A percentile compares a stretch with the other conserved stretches of the same genome.
phyloP scores from a whole-genome alignment of 495 filamentous ascomycete genomes.

The Neurospora sp. region DNA sequence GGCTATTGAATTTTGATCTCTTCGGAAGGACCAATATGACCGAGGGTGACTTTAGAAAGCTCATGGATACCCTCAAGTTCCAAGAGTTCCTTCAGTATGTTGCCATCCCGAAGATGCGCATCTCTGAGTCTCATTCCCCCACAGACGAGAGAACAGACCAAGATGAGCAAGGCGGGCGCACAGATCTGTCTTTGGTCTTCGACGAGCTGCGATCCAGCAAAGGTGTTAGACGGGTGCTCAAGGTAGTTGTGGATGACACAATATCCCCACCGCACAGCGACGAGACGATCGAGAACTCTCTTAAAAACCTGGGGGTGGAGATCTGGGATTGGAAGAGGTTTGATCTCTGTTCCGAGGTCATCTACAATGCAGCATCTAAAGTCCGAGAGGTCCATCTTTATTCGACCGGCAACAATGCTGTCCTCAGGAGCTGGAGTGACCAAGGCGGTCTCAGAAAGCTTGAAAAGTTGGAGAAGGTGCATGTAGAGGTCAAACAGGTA shows the following conservation, averaged over 20 bases:
- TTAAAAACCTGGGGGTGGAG: slow-evolving; percentile 20
- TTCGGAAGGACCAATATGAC: slow-evolving; percentile 12
- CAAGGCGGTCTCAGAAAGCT: slow-evolving; percentile 6
- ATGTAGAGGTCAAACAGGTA: slow-evolving; percentile 6
- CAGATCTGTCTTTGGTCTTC: slow-evolving; percentile 19
- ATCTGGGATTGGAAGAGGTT: slow-evolving; percentile 30
- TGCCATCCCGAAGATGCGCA: slow-evolving; percentile 14
- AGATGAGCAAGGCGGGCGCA: slow-evolving; percentile 9
- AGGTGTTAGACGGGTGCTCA: slow-evolving; percentile 19
- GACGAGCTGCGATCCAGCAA: slow-evolving; percentile 10
- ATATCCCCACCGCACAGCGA: slow-evolving; percentile 21
- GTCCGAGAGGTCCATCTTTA: slow-evolving; percentile 24
- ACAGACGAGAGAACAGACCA: neutral
- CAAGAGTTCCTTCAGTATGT: slow-evolving; percentile 26
- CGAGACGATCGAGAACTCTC: slow-evolving; percentile 23
- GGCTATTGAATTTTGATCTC: slow-evolving; percentile 19
- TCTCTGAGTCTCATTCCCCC: slow-evolving; percentile 1
- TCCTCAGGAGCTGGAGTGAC: slow-evolving; percentile 16
- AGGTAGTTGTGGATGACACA: slow-evolving; percentile 24
- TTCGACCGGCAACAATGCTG: slow-evolving; percentile 24
- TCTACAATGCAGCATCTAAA: slow-evolving; percentile 16
- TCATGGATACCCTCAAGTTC: slow-evolving; percentile 18
- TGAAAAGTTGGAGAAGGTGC: slow-evolving; percentile 10
- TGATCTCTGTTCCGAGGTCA: slow-evolving; percentile 25
- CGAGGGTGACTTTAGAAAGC: slow-evolving; percentile 7